Evolutionary conservation across 139 green algal species (phyloP).

Genomic region (Zygnema cylindricum): DNA sequence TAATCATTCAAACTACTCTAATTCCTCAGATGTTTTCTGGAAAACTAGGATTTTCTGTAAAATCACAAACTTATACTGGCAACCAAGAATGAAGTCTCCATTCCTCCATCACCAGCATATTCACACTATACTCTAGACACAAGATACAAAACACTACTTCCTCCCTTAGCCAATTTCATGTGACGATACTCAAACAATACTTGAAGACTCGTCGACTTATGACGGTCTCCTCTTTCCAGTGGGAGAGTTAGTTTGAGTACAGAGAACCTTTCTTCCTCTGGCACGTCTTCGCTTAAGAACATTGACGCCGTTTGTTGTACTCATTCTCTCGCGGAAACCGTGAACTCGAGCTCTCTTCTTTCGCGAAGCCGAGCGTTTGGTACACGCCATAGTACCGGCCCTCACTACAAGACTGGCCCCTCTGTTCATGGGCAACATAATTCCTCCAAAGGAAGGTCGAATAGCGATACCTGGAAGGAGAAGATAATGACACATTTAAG

Average conservation of each 20-base stretch:
- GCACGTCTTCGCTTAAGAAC: conserved; percentile 41
- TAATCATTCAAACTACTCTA: too few species aligned
- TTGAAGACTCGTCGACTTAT: conserved; percentile 3
- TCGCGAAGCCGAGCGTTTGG: conserved; percentile 24
- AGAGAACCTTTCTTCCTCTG: conserved; percentile 35
- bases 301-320: not conserved
- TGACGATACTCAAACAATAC: not conserved
- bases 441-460: not conserved
- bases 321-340: conserved; percentile 39
- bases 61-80: too few species aligned
- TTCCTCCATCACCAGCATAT: too few species aligned
- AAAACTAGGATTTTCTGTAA: too few species aligned
- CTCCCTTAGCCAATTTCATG: too few species aligned
- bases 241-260: not conserved
- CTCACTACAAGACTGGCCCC: not conserved
- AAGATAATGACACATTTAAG: too few species aligned
- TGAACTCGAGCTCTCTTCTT: conserved; percentile 34
- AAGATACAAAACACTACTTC: too few species aligned
- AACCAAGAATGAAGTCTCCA: too few species aligned
- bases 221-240: not conserved
- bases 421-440: not conserved
- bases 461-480: not conserved
- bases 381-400: conserved; percentile 32
- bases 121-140: too few species aligned
- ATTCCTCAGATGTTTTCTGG: too few species aligned